Conservation (phyloP, 106 monocot species). For the Amphibolis antarctica region DNA sequence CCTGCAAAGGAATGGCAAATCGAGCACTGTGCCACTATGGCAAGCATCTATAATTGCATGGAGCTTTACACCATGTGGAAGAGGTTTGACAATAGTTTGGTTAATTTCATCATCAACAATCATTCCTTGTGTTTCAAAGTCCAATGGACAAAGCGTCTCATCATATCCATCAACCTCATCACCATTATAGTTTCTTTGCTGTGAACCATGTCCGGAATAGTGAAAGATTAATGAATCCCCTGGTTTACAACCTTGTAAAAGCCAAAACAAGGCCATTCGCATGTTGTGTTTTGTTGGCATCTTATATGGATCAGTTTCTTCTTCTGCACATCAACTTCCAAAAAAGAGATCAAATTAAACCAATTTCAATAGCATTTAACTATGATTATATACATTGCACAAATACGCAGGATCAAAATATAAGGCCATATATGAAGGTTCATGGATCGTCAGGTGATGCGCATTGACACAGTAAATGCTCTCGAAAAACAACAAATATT, state of each 20-base stretch:
- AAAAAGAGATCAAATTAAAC: background rate
- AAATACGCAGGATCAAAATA: too few relatives aligned
- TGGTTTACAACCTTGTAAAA: conserved; percentile 70
- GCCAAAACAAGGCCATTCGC: conserved; percentile 85
- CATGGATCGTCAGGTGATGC: too few relatives aligned
- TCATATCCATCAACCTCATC: conserved; percentile 88
- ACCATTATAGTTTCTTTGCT: conserved; percentile 48
- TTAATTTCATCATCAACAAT: conserved; percentile 97
- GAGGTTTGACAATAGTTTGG: conserved; percentile 68
- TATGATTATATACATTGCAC: too few relatives aligned
- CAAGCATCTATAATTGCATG: conserved; percentile 94
- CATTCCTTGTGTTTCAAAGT: conserved; percentile 83
- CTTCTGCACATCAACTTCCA: conserved; percentile 54
- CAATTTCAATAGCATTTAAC: background rate
- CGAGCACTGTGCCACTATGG: conserved; percentile 84
- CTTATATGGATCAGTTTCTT: conserved; percentile 65
- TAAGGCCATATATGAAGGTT: too few relatives aligned
- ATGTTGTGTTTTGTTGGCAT: conserved; percentile 82
- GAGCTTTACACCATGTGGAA: conserved; percentile 78
- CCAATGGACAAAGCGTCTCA: conserved; percentile 84
- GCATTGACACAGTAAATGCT: too few relatives aligned
- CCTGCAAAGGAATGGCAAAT: conserved; percentile 83
- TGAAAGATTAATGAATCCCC: conserved; percentile 94
- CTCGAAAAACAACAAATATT: too few relatives aligned
- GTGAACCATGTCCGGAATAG: conserved; percentile 86